Percentiles rank a stretch among this genome's conserved stretches.
phyloP scores from a whole-genome alignment of 768 basidiomycete genomes.

The Rhizopogon vesiculosus region DNA sequence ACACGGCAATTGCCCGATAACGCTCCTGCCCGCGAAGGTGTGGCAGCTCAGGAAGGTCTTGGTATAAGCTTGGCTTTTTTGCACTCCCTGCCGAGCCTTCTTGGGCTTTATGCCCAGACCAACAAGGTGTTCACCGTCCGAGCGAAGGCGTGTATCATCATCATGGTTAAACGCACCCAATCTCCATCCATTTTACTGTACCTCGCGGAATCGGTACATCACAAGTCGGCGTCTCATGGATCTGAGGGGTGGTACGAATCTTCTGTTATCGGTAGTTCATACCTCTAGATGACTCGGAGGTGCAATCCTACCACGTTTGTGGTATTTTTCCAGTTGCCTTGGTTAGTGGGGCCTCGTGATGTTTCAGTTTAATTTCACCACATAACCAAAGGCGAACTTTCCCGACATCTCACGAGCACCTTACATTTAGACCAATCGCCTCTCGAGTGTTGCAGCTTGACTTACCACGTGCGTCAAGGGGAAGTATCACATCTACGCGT shows the following conservation, averaged over 20 bases:
- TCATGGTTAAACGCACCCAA: slow-evolving; percentile 64
- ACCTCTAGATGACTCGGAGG: not conserved
- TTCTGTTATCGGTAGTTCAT: not conserved
- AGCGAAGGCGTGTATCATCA: slow-evolving; percentile 53
- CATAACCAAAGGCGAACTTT: not conserved
- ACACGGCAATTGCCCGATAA: slow-evolving; percentile 81
- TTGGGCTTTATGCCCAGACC: slow-evolving; percentile 59
- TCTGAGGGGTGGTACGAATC: no score
- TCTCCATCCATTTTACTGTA: slow-evolving; percentile 58
- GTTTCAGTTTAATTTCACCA: not conserved
- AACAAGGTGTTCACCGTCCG: slow-evolving; percentile 76
- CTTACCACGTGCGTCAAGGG: not conserved
- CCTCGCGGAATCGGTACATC: slow-evolving; percentile 51
- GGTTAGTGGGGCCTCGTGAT: not conserved
- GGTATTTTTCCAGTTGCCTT: no score
- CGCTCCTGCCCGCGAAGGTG: slow-evolving; percentile 64
- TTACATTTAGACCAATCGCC: no score
- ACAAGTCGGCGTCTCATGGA: slow-evolving; percentile 45
- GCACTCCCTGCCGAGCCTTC: not conserved
- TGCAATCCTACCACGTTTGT: not conserved
- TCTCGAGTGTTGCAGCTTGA: no score
- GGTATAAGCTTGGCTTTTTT: slow-evolving; percentile 40
- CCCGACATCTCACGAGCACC: not conserved
- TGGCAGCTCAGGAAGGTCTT: slow-evolving; percentile 89
- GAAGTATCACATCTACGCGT: not conserved